phyloP scores from a whole-genome alignment of 371 early-diverging fungal species.

The Agmasoma carcini region DNA sequence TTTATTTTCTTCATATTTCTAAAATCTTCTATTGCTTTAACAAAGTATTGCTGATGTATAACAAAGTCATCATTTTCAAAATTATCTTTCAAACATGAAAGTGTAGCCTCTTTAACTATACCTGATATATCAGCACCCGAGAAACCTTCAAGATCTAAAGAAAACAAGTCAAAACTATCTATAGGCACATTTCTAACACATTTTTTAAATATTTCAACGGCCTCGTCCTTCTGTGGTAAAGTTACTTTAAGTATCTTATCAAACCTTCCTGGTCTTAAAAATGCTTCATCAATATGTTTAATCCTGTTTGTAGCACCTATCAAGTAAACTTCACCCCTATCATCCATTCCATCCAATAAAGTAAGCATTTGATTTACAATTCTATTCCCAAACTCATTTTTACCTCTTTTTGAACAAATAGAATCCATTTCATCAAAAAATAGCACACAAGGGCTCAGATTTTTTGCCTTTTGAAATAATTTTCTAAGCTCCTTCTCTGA shows the following conservation, averaged over 20 bases:
- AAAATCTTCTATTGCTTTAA: constrained; percentile 1
- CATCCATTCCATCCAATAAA: constrained; percentile 86
- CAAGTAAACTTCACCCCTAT: constrained; percentile 58
- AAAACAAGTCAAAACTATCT: constrained; percentile 29
- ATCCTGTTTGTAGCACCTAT: constrained; percentile 98
- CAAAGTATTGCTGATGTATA: constrained; percentile 17
- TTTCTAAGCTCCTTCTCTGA: constrained; percentile 87
- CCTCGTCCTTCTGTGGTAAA: constrained; percentile 58
- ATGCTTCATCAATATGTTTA: constrained; percentile 78
- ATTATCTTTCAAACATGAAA: constrained; percentile 41
- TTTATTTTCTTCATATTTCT: constrained; percentile 6
- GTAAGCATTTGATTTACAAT: constrained; percentile 92
- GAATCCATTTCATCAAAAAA: constrained; percentile 99
- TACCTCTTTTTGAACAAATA: constrained; percentile 61
- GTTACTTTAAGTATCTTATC: constrained; percentile 82
- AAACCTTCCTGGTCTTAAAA: constrained; percentile 90
- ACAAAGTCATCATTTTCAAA: constrained; percentile 18
- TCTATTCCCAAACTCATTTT: constrained; percentile 57
- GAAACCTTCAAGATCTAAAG: constrained; percentile 42
- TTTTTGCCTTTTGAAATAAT: constrained; percentile 84
- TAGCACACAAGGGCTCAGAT: constrained; percentile 69
- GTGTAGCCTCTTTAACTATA: constrained; percentile 47
- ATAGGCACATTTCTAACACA: constrained; percentile 36
- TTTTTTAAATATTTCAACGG: constrained; percentile 53
- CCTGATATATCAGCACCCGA: constrained; percentile 52